Conservation (phyloP, 306 rosid species). For the Sphenostylis stenocarpa region DNA sequence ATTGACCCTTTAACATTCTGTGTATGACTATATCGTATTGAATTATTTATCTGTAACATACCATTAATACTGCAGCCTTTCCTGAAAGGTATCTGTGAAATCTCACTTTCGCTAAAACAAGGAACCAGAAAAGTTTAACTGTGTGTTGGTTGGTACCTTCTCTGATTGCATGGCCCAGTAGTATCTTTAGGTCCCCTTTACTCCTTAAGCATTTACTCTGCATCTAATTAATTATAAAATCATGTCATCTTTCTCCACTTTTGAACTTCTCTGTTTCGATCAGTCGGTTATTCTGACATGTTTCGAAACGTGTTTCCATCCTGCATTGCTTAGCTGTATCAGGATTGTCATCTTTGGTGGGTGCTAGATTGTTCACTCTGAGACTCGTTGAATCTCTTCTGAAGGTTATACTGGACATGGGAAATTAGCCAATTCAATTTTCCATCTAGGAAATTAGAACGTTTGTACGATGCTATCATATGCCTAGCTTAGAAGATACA, state of each 20-base stretch:
- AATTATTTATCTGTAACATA: constrained; percentile 28
- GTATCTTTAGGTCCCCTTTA: neutral
- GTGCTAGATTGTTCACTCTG: neutral
- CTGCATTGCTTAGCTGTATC: neutral
- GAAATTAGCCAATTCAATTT: neutral
- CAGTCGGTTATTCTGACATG: constrained; percentile 6
- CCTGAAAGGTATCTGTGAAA: constrained; percentile 11
- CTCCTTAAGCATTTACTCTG: neutral
- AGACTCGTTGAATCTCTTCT: neutral
- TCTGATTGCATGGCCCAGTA: neutral
- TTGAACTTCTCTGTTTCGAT: neutral
- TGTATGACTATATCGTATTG: constrained; percentile 10
- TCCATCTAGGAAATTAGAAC: neutral
- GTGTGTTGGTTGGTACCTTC: constrained; percentile 14
- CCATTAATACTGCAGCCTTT: constrained; percentile 18
- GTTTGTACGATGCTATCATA: neutral
- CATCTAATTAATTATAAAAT: neutral
- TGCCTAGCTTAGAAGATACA: constrained; percentile 14
- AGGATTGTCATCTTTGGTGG: neutral
- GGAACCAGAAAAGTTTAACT: neutral
- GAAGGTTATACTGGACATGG: neutral
- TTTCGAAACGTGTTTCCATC: constrained; percentile 18
- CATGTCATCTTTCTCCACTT: neutral
- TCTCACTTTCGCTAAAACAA: constrained; percentile 8
- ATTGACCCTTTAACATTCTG: constrained; percentile 39